A percentile compares a stretch with the other conserved stretches of the same genome.
Evolutionary conservation across 306 rosid species (phyloP).

Genomic region (Lablab purpureus): DNA sequence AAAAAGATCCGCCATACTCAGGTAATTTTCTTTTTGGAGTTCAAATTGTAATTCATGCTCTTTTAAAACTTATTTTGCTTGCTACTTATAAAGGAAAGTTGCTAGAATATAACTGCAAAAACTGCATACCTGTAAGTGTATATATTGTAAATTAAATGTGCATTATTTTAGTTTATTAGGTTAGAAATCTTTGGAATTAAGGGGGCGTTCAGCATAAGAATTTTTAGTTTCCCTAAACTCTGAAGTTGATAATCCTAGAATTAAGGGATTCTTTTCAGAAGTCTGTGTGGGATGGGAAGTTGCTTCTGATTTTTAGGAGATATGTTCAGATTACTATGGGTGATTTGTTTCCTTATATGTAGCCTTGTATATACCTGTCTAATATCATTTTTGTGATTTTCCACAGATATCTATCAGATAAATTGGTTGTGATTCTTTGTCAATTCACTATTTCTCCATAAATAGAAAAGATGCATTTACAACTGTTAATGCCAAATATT

Average conservation of each 20-base stretch:
- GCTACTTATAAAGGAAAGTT: not conserved
- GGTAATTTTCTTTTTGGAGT: conserved; percentile 55
- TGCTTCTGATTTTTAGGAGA: not conserved
- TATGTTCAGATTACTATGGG: not conserved
- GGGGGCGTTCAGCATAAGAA: not conserved
- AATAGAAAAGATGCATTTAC: not conserved
- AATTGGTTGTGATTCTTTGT: not conserved
- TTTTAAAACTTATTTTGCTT: not conserved
- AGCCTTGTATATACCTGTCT: too few relatives aligned
- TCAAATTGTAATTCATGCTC: conserved; percentile 39
- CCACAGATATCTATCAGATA: too few relatives aligned
- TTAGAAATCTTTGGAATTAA: not conserved
- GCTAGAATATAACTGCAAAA: conserved; percentile 24
- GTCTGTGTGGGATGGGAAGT: not conserved
- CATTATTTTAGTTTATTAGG: not conserved
- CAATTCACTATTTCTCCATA: not conserved
- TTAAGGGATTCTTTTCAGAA: not conserved
- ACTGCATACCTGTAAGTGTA: not conserved
- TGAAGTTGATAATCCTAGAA: not conserved
- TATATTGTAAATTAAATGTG: not conserved
- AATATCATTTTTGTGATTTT: not conserved
- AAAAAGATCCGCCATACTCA: conserved; percentile 85
- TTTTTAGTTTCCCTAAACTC: not conserved
- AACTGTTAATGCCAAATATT: not conserved
- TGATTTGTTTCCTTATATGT: too few relatives aligned